These are phyloP conservation scores for Pelargonium myrrhifolium DNA, from an alignment of 441 rosid species.

Conservation along the genomic window DNA sequence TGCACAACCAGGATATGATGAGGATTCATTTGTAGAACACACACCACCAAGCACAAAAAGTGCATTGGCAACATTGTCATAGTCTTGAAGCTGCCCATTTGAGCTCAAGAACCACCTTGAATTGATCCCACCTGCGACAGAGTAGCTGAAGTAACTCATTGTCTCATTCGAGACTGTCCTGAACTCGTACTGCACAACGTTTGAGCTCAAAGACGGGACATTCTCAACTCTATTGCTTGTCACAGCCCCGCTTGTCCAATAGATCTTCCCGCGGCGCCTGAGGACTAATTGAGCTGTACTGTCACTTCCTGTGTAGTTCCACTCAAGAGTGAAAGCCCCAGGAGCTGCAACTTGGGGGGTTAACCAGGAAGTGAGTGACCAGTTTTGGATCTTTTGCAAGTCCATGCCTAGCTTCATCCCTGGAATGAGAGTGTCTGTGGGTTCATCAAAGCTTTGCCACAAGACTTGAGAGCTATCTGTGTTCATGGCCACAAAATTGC, in stretches of 20 bases:
- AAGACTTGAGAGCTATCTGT: constrained; percentile 13
- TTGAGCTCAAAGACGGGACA: neutral
- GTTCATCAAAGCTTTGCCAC: constrained; percentile 56
- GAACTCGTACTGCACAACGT: neutral
- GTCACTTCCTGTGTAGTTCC: constrained; percentile 19
- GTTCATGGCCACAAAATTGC: constrained; percentile 9
- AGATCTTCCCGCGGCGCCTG: neutral
- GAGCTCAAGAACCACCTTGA: neutral
- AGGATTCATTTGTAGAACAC: neutral
- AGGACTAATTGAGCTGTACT: neutral
- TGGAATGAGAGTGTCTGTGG: constrained; percentile 30
- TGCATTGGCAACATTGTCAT: neutral
- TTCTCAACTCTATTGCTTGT: neutral
- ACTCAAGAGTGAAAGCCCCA: neutral
- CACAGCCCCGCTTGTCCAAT: neutral
- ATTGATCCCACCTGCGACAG: neutral
- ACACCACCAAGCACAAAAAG: neutral
- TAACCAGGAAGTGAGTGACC: neutral
- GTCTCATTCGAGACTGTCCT: neutral
- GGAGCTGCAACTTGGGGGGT: neutral
- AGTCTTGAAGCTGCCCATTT: neutral
- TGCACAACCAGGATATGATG: neutral
- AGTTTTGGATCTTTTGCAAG: constrained; percentile 10
- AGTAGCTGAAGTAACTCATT: neutral
- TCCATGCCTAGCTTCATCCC: constrained; percentile 33